These are phyloP conservation scores for Volvox reticuliferus DNA, from an alignment of 139 green algal genomes.

Conservation along the genomic window DNA sequence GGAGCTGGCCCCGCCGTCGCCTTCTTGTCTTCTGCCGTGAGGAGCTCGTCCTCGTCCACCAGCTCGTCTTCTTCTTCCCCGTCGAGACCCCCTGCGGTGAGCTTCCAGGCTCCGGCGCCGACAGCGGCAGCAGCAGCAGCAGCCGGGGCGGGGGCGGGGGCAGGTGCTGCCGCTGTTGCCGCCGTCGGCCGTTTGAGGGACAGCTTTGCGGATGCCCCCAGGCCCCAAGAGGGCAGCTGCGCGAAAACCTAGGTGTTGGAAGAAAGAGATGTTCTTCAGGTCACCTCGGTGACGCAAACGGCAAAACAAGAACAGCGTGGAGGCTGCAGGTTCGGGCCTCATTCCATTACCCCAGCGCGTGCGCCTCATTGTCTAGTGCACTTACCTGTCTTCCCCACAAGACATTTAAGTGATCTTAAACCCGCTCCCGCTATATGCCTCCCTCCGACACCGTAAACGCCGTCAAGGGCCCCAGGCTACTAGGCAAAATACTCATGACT, in stretches of 20 bases:
- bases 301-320: background rate
- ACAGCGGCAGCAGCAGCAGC: slow-evolving; percentile 26
- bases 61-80: slow-evolving; percentile 88
- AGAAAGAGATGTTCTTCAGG: background rate
- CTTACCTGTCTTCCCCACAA: too few species aligned
- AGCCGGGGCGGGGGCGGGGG: slow-evolving; percentile 32
- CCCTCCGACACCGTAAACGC: too few species aligned
- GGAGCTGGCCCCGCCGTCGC: slow-evolving; percentile 12
- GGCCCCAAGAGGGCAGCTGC: slow-evolving; percentile 72
- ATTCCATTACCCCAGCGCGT: too few species aligned
- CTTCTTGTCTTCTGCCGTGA: slow-evolving; percentile 90
- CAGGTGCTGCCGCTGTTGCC: slow-evolving; percentile 31
- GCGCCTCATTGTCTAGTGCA: too few species aligned
- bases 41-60: slow-evolving; percentile 93
- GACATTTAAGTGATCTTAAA: too few species aligned
- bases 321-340: too few species aligned
- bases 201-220: slow-evolving; percentile 71
- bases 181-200: slow-evolving; percentile 56
- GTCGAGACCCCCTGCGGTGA: slow-evolving; percentile 49
- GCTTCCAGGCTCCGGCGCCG: slow-evolving; percentile 35
- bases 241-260: slow-evolving; percentile 50
- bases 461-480: too few species aligned
- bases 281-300: background rate
- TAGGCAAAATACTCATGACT: too few species aligned
- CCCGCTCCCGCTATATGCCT: too few species aligned